Evolutionary conservation across 2,329 filamentous ascomycete genomes (phyloP).

Genomic region (Raffaelea albimanens): DNA sequence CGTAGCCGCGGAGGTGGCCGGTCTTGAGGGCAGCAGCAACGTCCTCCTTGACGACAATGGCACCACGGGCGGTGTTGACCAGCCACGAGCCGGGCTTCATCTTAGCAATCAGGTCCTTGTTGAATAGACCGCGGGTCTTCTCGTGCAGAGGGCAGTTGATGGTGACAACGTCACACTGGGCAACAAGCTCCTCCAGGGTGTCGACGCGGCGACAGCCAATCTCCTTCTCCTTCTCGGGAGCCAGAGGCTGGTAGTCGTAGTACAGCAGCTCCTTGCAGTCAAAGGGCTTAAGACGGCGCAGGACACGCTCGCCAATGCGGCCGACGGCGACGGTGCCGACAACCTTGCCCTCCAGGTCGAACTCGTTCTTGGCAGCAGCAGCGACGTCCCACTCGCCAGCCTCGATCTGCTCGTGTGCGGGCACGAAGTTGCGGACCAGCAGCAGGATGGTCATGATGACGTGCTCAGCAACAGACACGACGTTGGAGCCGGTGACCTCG

Average conservation of each 20-base stretch:
- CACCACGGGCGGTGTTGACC: slow-evolving; percentile 95
- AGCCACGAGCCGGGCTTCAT: slow-evolving; percentile 99
- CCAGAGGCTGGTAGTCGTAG: slow-evolving; percentile 97
- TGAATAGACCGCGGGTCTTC: slow-evolving; percentile 93
- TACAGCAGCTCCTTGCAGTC: slow-evolving; percentile 99
- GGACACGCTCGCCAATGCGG: slow-evolving; percentile 95
- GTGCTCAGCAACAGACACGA: slow-evolving; percentile 97
- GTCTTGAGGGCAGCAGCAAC: slow-evolving; percentile 87
- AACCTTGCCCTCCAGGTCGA: slow-evolving; percentile 92
- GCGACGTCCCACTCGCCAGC: slow-evolving; percentile 92
- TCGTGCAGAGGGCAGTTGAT: slow-evolving; percentile 99
- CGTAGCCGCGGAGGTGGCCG: slow-evolving; percentile 85
- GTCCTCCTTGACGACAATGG: slow-evolving; percentile 99
- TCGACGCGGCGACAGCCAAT: slow-evolving; percentile 90
- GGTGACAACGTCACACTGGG: slow-evolving; percentile 92
- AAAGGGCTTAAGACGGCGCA: slow-evolving; percentile 91
- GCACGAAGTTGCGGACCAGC: slow-evolving; percentile 96
- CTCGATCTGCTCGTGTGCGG: slow-evolving; percentile 88
- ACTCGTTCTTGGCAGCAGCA: slow-evolving; percentile 95
- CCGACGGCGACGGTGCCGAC: slow-evolving; percentile 96
- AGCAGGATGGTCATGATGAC: slow-evolving; percentile 97
- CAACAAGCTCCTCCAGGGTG: slow-evolving; percentile 82
- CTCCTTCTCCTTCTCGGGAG: slow-evolving; percentile 78
- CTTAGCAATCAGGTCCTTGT: slow-evolving; percentile 94
- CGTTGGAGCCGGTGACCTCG: slow-evolving; percentile 96